These are phyloP conservation scores for Suhomyces kilbournensis DNA, from an alignment of 805 yeast species.

Conservation along the genomic window DNA sequence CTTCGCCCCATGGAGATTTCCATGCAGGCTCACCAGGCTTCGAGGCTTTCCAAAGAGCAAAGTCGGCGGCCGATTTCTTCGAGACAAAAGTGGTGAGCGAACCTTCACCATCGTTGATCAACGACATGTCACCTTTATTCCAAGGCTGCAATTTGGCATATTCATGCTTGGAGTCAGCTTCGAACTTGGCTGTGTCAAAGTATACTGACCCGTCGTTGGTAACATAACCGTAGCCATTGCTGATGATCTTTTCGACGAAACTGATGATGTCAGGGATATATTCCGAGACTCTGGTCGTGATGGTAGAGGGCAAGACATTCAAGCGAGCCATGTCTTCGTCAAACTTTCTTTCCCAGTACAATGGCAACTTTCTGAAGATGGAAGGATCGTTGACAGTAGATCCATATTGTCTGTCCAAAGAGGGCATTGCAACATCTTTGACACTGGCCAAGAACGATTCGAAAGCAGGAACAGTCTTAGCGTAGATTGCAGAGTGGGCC, in stretches of 20 bases:
- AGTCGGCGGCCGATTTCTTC: constrained; percentile 77
- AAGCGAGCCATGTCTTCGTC: constrained; percentile 82
- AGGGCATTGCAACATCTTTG: constrained; percentile 75
- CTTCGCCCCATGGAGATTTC: constrained; percentile 95
- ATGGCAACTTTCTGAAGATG: constrained; percentile 76
- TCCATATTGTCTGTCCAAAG: constrained; percentile 71
- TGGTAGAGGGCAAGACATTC: constrained; percentile 80
- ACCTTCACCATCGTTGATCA: constrained; percentile 95
- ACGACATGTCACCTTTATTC: constrained; percentile 85
- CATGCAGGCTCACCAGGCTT: constrained; percentile 97
- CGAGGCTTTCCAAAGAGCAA: constrained; percentile 95
- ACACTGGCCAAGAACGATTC: constrained; percentile 45
- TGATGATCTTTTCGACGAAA: constrained; percentile 72
- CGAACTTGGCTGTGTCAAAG: constrained; percentile 85
- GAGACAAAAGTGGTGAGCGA: constrained; percentile 57
- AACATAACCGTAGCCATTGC: constrained; percentile 79
- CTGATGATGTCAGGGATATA: constrained; percentile 88
- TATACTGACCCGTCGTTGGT: constrained; percentile 93
- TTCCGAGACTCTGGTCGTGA: constrained; percentile 93
- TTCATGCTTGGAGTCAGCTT: constrained; percentile 63
- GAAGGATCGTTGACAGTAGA: constrained; percentile 78
- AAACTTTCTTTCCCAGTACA: constrained; percentile 84
- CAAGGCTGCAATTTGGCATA: constrained; percentile 98
- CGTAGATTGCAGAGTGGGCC: constrained; percentile 49
- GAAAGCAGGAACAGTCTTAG: constrained; percentile 20